Conservation (phyloP, 768 basidiomycete species). For the Lactarius tabidus region DNA sequence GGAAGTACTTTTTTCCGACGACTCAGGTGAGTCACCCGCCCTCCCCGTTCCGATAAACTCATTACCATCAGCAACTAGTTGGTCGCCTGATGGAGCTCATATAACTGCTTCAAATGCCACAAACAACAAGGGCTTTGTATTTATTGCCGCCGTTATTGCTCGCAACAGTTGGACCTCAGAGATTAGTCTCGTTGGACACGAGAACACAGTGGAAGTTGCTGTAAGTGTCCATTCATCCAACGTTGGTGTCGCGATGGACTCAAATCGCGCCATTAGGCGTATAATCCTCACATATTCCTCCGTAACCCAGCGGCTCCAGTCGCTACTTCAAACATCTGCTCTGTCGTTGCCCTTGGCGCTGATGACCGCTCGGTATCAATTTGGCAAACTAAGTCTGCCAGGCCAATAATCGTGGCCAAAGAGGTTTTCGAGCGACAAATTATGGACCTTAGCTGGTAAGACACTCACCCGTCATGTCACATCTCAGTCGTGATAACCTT, state of each 20-base stretch:
- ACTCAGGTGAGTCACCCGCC: slow-evolving; percentile 55
- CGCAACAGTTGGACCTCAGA: slow-evolving; percentile 87
- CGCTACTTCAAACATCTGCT: slow-evolving; percentile 79
- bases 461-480: too few species aligned
- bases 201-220: slow-evolving; percentile 94
- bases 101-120: slow-evolving; percentile 97
- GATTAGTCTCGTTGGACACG: slow-evolving; percentile 93
- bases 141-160: slow-evolving; percentile 94
- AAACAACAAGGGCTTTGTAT: slow-evolving; percentile 93
- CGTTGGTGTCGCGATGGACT: not conserved
- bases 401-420: slow-evolving; percentile 88
- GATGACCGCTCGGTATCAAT: slow-evolving; percentile 92
- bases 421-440: slow-evolving; percentile 94
- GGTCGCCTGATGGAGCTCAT: slow-evolving; percentile 99
- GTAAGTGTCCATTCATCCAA: slow-evolving; percentile 42
- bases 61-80: slow-evolving; percentile 45
- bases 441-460: slow-evolving; percentile 93
- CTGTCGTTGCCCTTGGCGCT: slow-evolving; percentile 89
- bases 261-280: slow-evolving; percentile 49
- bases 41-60: not conserved
- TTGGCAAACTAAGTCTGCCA: slow-evolving; percentile 91
- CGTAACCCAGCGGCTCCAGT: slow-evolving; percentile 65
- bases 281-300: slow-evolving; percentile 93
- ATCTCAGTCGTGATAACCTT: slow-evolving; percentile 6
- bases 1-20: slow-evolving; percentile 92